phyloP scores from a whole-genome alignment of 176 grass and related monocot genomes.

The Juncus effusus region DNA sequence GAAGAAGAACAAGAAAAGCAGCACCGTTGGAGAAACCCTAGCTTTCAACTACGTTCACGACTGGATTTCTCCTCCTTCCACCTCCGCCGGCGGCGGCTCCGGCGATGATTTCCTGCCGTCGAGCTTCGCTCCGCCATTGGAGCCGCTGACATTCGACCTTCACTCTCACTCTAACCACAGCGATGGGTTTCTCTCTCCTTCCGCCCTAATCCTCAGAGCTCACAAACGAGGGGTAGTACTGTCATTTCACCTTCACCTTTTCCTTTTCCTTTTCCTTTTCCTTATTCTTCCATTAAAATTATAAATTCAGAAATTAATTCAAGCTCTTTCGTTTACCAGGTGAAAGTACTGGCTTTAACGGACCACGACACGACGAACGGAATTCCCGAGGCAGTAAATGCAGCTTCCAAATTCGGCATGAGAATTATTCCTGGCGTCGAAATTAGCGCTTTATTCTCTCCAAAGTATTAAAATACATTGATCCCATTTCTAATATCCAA shows the following conservation, averaged over 20 bases:
- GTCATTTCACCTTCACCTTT: neutral
- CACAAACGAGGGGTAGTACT: constrained; percentile 57
- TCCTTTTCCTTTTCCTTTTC: neutral
- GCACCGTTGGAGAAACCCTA: constrained; percentile 40
- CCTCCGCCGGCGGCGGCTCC: neutral
- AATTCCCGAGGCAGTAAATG: constrained; percentile 61
- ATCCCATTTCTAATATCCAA: constrained; percentile 7
- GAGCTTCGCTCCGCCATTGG: constrained; percentile 26
- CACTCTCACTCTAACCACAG: constrained; percentile 89
- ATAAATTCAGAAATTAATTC: constrained; percentile 32
- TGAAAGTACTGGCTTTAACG: constrained; percentile 89
- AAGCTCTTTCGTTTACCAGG: constrained; percentile 36
- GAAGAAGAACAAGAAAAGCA: constrained; percentile 43
- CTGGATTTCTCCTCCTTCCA: constrained; percentile 42
- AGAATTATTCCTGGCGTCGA: constrained; percentile 92
- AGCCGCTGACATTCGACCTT: constrained; percentile 61
- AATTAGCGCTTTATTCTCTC: constrained; percentile 79
- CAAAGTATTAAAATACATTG: constrained; percentile 39
- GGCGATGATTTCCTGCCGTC: constrained; percentile 3
- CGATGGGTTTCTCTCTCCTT: constrained; percentile 86
- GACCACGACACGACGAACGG: constrained; percentile 97
- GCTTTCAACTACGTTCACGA: constrained; percentile 60
- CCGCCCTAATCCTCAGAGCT: constrained; percentile 72
- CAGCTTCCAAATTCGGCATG: constrained; percentile 69
- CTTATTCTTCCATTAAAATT: neutral